A percentile compares a stretch with the other conserved stretches of the same genome.
Conservation (phyloP, 2,329 filamentous ascomycete species). For the Aspergillus awamori region DNA sequence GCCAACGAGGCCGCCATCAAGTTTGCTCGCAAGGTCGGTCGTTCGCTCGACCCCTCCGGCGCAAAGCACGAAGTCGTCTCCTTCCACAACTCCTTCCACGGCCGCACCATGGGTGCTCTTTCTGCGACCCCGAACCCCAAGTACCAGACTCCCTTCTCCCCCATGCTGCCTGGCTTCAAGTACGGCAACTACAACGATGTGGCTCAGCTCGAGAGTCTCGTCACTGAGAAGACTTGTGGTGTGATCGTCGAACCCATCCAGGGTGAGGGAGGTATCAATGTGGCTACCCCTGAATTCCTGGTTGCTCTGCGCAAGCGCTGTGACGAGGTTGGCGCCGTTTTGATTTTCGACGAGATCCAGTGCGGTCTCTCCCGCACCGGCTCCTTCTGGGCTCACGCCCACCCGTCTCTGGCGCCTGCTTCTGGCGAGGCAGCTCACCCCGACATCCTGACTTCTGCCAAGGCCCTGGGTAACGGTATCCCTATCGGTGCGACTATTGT, state of each 20-base stretch:
- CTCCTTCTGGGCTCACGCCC: slow-evolving; percentile 82
- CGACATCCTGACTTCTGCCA: slow-evolving; percentile 90
- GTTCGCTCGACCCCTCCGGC: slow-evolving; percentile 70
- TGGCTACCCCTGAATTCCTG: slow-evolving; percentile 81
- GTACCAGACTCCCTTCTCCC: slow-evolving; percentile 91
- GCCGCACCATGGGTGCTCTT: slow-evolving; percentile 90
- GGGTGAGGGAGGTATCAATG: slow-evolving; percentile 90
- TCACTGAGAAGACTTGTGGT: slow-evolving; percentile 85
- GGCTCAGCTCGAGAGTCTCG: slow-evolving; percentile 67
- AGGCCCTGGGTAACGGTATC: slow-evolving; percentile 95
- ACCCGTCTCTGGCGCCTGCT: slow-evolving; percentile 58
- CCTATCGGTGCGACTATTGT: slow-evolving; percentile 84
- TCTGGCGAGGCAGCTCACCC: slow-evolving; percentile 73
- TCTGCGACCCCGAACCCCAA: slow-evolving; percentile 98
- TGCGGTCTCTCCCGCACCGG: slow-evolving; percentile 89
- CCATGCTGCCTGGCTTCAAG: slow-evolving; percentile 92
- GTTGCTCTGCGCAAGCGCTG: slow-evolving; percentile 80
- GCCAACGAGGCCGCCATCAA: slow-evolving; percentile 98
- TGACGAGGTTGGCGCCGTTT: slow-evolving; percentile 80
- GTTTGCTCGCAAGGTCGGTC: slow-evolving; percentile 90
- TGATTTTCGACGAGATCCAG: slow-evolving; percentile 97
- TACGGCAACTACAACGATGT: slow-evolving; percentile 87
- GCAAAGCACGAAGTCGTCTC: slow-evolving; percentile 83
- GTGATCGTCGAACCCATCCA: slow-evolving; percentile 98
- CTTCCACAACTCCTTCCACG: slow-evolving; percentile 91